Base-by-base conservation (phyloP, 306 rosid species). In the Ziziphus jujuba region DNA sequence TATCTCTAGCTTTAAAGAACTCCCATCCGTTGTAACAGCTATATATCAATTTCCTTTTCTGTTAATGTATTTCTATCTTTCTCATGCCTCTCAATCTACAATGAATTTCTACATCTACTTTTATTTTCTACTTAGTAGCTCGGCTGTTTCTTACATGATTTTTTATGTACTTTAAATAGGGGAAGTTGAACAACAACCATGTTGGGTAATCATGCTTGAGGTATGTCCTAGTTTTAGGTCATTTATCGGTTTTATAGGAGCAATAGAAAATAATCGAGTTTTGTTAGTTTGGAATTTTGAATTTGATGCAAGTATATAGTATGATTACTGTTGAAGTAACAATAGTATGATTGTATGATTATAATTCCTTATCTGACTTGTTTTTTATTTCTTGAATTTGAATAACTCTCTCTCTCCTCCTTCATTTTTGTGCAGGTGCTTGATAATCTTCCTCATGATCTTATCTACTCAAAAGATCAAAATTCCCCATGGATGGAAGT, bases 161-260 rank as follows among this genome's bases (percentile, higher is more conserved):
- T n/a, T 38, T 48, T 70, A 44, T 67, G 14, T 31, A 3, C 38
- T n/a, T 69, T 72, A 59, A 59, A 75, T 83, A 93, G 98, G 95
- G 75, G 72, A 81, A 38, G 93, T 78, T 74, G 77, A 88, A 83
- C 83, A 83, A 67, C 90, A 90, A 72, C 93, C 97, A 34, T 90
- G 98, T 72, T 93, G 98, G 98, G 98, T 93, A 17, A 84, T 93
- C 74, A 93, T 93, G 98, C 97, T 93, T 24, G 98, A 93, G 96
- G 98, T 93, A 67, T 74, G 73, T 63, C 72, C 62, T 75, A 45
- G n/a, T 44, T 57, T 62, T 17, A 11, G 54, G 48, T 71, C 51
- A 25, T 12, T 31, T 15, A 45, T 33, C 60, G 35, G 65, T 54
- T 14, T 43, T 56, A 52, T 16, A 64, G n/a, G 56, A 56, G 19